Evolutionary conservation across 2,329 filamentous ascomycete species (phyloP), one percentile per base, ranked within the genome.

Genomic region (Harringtonia aguacate): DNA sequence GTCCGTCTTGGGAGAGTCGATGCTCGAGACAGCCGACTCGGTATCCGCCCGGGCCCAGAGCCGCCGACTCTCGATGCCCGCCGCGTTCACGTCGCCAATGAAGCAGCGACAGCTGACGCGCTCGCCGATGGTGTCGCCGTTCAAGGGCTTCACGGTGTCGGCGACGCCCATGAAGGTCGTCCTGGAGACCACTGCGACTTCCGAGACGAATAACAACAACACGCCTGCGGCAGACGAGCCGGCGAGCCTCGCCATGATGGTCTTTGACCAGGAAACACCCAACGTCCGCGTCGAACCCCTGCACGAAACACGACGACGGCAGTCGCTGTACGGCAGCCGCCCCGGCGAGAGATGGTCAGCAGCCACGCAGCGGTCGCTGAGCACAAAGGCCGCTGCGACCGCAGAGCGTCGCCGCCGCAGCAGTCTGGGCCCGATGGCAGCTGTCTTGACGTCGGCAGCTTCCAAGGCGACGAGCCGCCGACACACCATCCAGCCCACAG

Each of bases 301-400:
- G 7, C 48, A 61, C n/a, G 58, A 62, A 48, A 45, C 49, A 20
- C 53, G 49, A 15, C 50, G 60, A 39, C 55, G 58, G n/a, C 29
- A 50, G 6, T 58, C 58, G 1, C 48, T 62, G 4, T 48, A 56
- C 15, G 52, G 51, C 20, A 53, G 54, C 6, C 56, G 58, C 9
- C 53, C 57, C 18, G 54, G 45, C 20, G 57, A 59, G 7, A 51
- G 52, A 12, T 45, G 47, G 10, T 50, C 54, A 6, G n/a, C 33
- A 1, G 15, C 28, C 15, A n/a, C 27, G 14, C 33, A 39, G 7
- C 22, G 40, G 7, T 18, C 22, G 15, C 24, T 31, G 13, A n/a
- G 24, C 14, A n/a, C 34, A 36, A n/a, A 18, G 21, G n/a, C n/a
- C n/a, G n/a, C n/a, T n/a, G n/a, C n/a, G n/a, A n/a, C n/a, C 3